Conservation (phyloP, 352 stramenopile species). For the Stramenopiles sp. region DNA sequence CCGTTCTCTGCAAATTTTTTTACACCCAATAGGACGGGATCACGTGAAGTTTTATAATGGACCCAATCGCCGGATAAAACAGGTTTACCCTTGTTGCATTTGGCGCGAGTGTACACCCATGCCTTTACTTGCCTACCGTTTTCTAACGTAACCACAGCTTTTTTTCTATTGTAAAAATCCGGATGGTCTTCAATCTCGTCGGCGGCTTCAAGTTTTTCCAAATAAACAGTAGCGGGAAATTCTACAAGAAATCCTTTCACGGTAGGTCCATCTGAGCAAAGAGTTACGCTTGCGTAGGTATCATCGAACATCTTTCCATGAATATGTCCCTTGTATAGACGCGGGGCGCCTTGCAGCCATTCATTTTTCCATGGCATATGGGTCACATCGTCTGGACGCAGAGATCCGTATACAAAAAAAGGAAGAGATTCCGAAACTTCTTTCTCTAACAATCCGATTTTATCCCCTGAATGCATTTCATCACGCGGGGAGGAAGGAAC, state of each 20-base stretch:
- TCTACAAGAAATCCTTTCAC: not conserved
- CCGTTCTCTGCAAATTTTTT: not conserved
- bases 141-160: not conserved
- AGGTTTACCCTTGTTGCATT: not conserved
- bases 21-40: not conserved
- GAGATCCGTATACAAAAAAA: not conserved
- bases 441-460: too few relatives aligned
- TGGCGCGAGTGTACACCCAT: not conserved
- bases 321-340: not conserved
- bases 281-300: not conserved
- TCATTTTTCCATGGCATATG: not conserved
- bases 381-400: not conserved
- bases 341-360: not conserved
- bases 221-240: not conserved
- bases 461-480: too few relatives aligned
- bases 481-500: too few relatives aligned
- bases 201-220: not conserved
- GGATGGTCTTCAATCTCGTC: not conserved
- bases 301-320: not conserved
- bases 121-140: not conserved
- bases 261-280: not conserved
- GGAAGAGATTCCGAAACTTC: too few relatives aligned
- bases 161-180: not conserved
- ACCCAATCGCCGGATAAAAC: not conserved
- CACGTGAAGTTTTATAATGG: not conserved